Evolutionary conservation across 129 eudicot species (phyloP), one percentile per base, ranked within the genome.

Genomic region (Flaveria bidentis): DNA sequence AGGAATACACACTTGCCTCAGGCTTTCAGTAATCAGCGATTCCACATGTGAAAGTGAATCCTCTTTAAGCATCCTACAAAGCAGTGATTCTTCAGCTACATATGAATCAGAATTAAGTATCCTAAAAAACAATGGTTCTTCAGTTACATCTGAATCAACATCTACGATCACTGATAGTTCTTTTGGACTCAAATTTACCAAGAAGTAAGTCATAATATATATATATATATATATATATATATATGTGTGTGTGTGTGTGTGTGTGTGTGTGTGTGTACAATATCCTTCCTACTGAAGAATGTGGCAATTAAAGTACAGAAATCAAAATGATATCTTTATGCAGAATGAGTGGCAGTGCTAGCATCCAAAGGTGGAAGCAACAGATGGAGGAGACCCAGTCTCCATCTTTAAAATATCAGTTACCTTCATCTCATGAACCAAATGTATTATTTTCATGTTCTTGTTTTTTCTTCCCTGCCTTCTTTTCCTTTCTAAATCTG

Each of bases 321-420:
- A 70, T 51, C 56, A 42, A 68, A 46, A 51, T 71, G 26, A 16
- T 12, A 71, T 16, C 9, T 71, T 26, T 51, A 50, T 49, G 63
- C 63, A 71, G 75, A 26, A 51, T 50, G 47, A 50, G 75, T 50
- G 75, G 63, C 63, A n/a, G n/a, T 50, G 63, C 75, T 71, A 28
- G 75, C 69, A 63, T 63, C 46, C 22, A 63, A 33, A 63, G 46
- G 69, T 63, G 45, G 69, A 63, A 63, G 46, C 69, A 30, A 33
- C 46, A 63, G 6, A 6, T 3, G 3, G 20, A 63, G 69, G 69
- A 63, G 12, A 15, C 30, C 30, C 69, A 5, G 69, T 63, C 22
- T 63, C 69, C 69, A 63, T 13, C 11, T 30, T 14, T 63, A 33
- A 33, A 30, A 63, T 8, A 4, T 63, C 69, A 63, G 45, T 63